Conservation (phyloP, 129 eudicot genomes). For the carrot (Daucus carota) region DH1_v3.0 NC_030387.2:8262501-8263000, state of each 20-base stretch:
- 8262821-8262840: neutral
- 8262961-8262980: no score
- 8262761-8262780: constrained; percentile 69
- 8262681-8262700: constrained; percentile 66
- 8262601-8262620: neutral
- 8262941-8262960: no score
- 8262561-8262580: constrained; percentile 85
- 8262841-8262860: neutral
- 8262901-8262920: no score
- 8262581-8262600: constrained; percentile 86
- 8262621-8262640: neutral
- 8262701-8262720: constrained; percentile 81
- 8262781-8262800: constrained; percentile 54
- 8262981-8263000: no score
- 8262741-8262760: constrained; percentile 93
- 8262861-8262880: neutral
- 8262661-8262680: neutral
- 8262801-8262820: constrained; percentile 29
- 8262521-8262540: constrained; percentile 93
- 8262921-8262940: no score
- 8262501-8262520: constrained; percentile 65
- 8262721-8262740: constrained; percentile 91
- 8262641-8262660: neutral
- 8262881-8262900: no score
- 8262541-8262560: constrained; percentile 70